Evolutionary conservation across 441 rosid species (phyloP).

Genomic region (Geranium incanum): DNA sequence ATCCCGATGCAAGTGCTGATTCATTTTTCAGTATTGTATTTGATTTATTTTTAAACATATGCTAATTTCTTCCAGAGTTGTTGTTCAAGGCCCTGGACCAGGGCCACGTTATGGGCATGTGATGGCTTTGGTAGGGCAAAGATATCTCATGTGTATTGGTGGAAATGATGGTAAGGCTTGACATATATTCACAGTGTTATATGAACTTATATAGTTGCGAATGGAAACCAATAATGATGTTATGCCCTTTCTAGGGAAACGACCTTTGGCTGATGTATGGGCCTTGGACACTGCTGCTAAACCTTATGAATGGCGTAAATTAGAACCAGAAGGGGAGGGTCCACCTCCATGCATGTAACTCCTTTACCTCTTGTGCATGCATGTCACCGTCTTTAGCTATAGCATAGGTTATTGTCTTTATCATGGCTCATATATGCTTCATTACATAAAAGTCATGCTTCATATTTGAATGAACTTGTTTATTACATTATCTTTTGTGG

Average conservation of each 20-base stretch:
- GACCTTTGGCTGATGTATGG: constrained; percentile 98
- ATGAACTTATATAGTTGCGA: neutral
- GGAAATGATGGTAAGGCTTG: constrained; percentile 69
- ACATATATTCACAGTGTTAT: constrained; percentile 16
- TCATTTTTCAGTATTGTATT: constrained; percentile 14
- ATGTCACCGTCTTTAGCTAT: neutral
- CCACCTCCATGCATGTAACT: constrained; percentile 99
- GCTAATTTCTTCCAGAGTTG: constrained; percentile 57
- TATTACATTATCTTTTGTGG: neutral
- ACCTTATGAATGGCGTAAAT: constrained; percentile 98
- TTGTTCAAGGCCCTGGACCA: constrained; percentile 99
- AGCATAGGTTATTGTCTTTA: neutral
- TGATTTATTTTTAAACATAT: constrained; percentile 17
- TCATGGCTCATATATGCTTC: neutral
- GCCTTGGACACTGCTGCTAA: constrained; percentile 99
- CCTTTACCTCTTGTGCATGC: constrained; percentile 16
- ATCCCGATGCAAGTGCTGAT: constrained; percentile 9
- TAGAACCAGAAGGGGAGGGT: constrained; percentile 99
- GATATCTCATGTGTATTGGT: constrained; percentile 89
- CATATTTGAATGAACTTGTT: neutral
- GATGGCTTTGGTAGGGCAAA: constrained; percentile 99
- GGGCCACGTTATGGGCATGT: constrained; percentile 99
- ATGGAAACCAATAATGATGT: neutral
- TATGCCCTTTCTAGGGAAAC: constrained; percentile 53
- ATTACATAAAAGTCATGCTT: neutral